A percentile compares a stretch with the other conserved stretches of the same genome.
Conservation (phyloP, 192 early-diverging fungal species). For the Oehlia diaphana region DNA sequence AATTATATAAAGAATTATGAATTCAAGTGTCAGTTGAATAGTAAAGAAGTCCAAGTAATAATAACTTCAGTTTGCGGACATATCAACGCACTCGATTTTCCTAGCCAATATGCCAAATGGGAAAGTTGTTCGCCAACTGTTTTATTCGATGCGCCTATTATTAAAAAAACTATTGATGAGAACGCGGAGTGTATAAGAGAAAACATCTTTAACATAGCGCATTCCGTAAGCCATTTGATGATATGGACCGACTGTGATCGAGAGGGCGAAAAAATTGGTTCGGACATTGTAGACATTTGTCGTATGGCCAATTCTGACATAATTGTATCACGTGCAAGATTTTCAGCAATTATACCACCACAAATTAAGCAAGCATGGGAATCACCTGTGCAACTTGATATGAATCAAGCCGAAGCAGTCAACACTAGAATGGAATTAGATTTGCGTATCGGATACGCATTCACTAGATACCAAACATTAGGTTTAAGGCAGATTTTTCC, state of each 20-base stretch:
- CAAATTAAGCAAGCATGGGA: constrained; percentile 17
- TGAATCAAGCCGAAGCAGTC: constrained; percentile 75
- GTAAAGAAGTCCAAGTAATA: constrained; percentile 59
- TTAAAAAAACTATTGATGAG: constrained; percentile 50
- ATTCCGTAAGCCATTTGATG: constrained; percentile 64
- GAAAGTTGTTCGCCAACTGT: constrained; percentile 46
- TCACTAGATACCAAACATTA: constrained; percentile 91
- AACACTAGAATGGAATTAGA: constrained; percentile 86
- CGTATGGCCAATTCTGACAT: constrained; percentile 61
- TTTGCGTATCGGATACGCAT: constrained; percentile 86
- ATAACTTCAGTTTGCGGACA: constrained; percentile 90
- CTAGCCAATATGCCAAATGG: constrained; percentile 62
- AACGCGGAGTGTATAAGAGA: constrained; percentile 49
- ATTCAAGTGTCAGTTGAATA: constrained; percentile 64
- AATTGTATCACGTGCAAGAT: constrained; percentile 77
- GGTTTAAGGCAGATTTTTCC: constrained; percentile 57
- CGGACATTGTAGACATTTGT: constrained; percentile 76
- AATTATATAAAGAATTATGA: constrained; percentile 79
- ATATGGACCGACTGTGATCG: constrained; percentile 99
- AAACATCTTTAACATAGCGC: constrained; percentile 68
- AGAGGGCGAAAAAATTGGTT: constrained; percentile 93
- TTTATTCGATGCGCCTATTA: constrained; percentile 71
- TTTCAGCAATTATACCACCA: constrained; percentile 78
- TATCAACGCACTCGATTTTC: constrained; percentile 70
- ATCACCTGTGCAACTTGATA: constrained; percentile 57